phyloP scores from a whole-genome alignment of 2,329 filamentous ascomycete species.

The Exophiala alcalophila region DNA sequence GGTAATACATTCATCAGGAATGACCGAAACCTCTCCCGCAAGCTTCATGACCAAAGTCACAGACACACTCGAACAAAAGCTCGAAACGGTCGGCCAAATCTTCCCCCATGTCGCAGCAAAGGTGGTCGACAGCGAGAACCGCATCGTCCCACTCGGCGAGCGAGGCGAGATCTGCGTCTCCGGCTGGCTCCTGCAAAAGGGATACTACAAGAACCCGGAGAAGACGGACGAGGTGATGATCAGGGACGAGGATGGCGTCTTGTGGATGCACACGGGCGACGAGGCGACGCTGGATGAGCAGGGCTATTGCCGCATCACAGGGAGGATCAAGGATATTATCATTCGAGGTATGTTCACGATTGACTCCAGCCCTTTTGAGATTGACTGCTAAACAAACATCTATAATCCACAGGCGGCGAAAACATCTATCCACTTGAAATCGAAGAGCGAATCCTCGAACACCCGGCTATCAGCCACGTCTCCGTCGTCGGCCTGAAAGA shows the following conservation, averaged over 20 bases:
- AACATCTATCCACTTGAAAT: conserved; percentile 92
- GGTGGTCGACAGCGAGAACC: conserved; percentile 66
- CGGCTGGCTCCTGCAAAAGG: conserved; percentile 85
- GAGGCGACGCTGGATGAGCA: neutral
- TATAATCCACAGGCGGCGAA: too few relatives aligned
- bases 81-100: conserved; percentile 68
- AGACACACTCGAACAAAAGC: conserved; percentile 69
- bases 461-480: conserved; percentile 67
- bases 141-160: conserved; percentile 61
- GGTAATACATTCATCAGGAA: too few relatives aligned
- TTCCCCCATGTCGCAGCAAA: conserved; percentile 79
- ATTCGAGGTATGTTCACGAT: too few relatives aligned
- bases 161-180: conserved; percentile 76
- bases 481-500: conserved; percentile 81
- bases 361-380: too few relatives aligned
- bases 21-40: conserved; percentile 77
- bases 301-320: conserved; percentile 37
- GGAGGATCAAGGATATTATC: conserved; percentile 72
- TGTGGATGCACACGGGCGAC: conserved; percentile 39
- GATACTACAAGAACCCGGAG: conserved; percentile 71
- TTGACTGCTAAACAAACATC: too few relatives aligned
- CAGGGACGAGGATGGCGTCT: conserved; percentile 40
- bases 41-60: conserved; percentile 73
- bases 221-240: conserved; percentile 65
- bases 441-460: conserved; percentile 77